Evolutionary conservation across 2,329 filamentous ascomycete species (phyloP).

Genomic region (Ophiostoma piceae): DNA sequence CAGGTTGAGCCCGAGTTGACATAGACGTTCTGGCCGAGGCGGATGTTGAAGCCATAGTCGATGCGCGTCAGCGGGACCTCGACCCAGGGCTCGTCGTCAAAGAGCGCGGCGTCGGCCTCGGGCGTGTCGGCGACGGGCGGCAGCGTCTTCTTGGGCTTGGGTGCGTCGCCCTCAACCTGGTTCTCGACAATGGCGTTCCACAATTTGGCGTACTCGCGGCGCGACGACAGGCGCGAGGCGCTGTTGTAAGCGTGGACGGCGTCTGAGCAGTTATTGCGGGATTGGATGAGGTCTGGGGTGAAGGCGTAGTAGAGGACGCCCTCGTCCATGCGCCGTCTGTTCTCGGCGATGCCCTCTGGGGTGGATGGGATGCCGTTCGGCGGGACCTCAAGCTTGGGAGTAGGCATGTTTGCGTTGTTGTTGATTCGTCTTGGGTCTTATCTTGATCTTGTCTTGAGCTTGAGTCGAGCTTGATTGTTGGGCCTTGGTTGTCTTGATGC

Average conservation of each 20-base stretch:
- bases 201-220: conserved; percentile 59
- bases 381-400: neutral
- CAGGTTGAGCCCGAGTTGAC: conserved; percentile 71
- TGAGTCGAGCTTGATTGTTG: neutral
- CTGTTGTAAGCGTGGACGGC: conserved; percentile 60
- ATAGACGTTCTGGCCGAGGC: conserved; percentile 64
- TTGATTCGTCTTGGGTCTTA: too few relatives aligned
- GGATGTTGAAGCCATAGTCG: conserved; percentile 75
- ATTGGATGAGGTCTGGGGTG: conserved; percentile 59
- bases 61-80: conserved; percentile 59
- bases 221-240: conserved; percentile 47
- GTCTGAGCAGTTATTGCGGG: conserved; percentile 55
- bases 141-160: conserved; percentile 34
- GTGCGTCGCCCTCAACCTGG: conserved; percentile 34
- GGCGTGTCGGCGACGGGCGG: conserved; percentile 53
- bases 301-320: conserved; percentile 74
- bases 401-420: neutral
- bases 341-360: conserved; percentile 42
- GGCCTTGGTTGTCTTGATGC: neutral
- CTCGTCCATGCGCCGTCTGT: conserved; percentile 52
- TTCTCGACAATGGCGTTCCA: conserved; percentile 54
- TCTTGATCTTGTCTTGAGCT: too few relatives aligned
- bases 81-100: conserved; percentile 63
- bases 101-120: conserved; percentile 59
- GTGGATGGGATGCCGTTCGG: conserved; percentile 23